Conservation (phyloP, 768 basidiomycete genomes). For the Lactifluus rugatus region DNA sequence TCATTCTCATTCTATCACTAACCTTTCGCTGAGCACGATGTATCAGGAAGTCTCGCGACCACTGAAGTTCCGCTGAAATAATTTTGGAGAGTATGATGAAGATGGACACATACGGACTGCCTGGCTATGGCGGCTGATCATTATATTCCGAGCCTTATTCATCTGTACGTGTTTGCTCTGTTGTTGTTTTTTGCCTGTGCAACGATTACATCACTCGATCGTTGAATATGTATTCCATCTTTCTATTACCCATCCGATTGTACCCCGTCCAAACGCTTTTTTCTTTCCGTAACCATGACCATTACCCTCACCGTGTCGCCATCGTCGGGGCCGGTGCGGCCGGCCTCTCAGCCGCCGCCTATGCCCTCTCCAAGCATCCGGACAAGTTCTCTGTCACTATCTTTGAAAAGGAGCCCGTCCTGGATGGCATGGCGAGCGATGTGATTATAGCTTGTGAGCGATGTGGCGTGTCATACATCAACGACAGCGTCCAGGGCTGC, state of each 20-base stretch:
- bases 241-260: not conserved
- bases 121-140: not conserved
- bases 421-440: constrained; percentile 30
- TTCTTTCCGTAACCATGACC: too few relatives aligned
- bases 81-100: not conserved
- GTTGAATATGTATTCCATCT: constrained; percentile 13
- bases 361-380: constrained; percentile 27
- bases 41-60: constrained; percentile 78
- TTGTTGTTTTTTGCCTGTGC: constrained; percentile 6
- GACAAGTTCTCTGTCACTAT: constrained; percentile 27
- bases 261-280: too few relatives aligned
- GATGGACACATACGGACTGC: constrained; percentile 7
- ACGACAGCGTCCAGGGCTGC: constrained; percentile 31
- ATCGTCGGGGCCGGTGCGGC: constrained; percentile 17
- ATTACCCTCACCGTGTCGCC: constrained; percentile 5
- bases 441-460: constrained; percentile 25
- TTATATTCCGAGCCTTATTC: constrained; percentile 8
- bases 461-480: constrained; percentile 30
- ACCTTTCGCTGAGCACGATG: not conserved
- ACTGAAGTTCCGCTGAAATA: constrained; percentile 48
- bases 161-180: constrained; percentile 14
- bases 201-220: constrained; percentile 2
- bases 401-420: constrained; percentile 25
- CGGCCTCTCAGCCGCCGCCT: constrained; percentile 29
- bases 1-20: not conserved